phyloP scores from a whole-genome alignment of 495 filamentous ascomycete genomes.

The Chaetomidium leptoderma region DNA sequence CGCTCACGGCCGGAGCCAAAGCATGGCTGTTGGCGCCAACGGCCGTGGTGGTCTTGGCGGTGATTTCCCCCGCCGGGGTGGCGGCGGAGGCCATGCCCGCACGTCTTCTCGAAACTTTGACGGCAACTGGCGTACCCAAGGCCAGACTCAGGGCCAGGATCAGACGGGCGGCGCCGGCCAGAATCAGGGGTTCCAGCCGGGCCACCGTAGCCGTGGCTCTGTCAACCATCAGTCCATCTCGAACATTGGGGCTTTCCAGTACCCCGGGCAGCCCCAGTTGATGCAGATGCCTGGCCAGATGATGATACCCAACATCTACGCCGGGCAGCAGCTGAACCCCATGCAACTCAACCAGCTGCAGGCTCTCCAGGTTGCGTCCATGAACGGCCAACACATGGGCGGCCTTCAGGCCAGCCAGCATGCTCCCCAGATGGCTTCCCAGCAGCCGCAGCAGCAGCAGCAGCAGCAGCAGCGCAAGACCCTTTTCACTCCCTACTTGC shows the following conservation, averaged over 20 bases:
- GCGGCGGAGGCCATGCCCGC: conserved; percentile 66
- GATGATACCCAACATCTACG: conserved; percentile 70
- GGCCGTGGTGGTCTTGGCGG: conserved; percentile 44
- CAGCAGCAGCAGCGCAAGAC: conserved; percentile 97
- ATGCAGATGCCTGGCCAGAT: conserved; percentile 82
- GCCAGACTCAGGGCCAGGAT: conserved; percentile 56
- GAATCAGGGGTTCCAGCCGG: conserved; percentile 84
- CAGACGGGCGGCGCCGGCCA: conserved; percentile 54
- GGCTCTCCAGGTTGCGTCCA: conserved; percentile 78
- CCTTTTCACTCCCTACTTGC: conserved; percentile 94
- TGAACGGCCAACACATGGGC: conserved; percentile 69
- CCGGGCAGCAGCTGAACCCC: conserved; percentile 79
- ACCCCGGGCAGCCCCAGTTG: conserved; percentile 84
- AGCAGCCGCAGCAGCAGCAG: conserved; percentile 77
- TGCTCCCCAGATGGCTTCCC: conserved; percentile 59
- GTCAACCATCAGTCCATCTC: conserved; percentile 78
- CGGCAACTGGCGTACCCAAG: conserved; percentile 92
- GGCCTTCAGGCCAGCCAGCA: conserved; percentile 73
- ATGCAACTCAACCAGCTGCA: conserved; percentile 89
- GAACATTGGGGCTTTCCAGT: conserved; percentile 83
- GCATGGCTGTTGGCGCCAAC: conserved; percentile 55
- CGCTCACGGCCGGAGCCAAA: conserved; percentile 58
- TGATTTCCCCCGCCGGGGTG: conserved; percentile 69
- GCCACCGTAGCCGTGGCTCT: conserved; percentile 80
- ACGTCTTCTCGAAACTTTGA: conserved; percentile 90